Percentiles rank a stretch among this genome's conserved stretches.
phyloP scores from a whole-genome alignment of 805 yeast genomes.

The Candida pseudofarinosa region DNA sequence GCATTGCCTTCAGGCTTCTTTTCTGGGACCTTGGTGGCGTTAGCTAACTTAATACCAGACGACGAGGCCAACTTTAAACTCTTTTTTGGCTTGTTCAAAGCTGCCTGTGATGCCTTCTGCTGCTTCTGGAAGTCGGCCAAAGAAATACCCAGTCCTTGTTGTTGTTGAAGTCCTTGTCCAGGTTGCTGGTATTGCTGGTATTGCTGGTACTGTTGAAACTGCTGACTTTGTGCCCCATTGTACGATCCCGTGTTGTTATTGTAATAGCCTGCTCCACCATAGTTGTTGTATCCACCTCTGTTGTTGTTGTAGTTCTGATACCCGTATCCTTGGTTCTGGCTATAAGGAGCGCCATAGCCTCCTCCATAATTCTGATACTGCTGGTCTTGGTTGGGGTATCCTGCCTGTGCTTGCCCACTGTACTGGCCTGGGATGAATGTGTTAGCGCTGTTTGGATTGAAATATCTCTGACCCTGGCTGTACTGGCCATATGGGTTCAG shows the following conservation, averaged over 20 bases:
- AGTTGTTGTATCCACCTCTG: slow-evolving; percentile 23
- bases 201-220: slow-evolving; percentile 18
- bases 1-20: slow-evolving; percentile 21
- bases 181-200: slow-evolving; percentile 21
- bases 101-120: slow-evolving; percentile 41
- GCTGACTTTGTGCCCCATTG: slow-evolving; percentile 7
- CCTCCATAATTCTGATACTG: slow-evolving; percentile 20
- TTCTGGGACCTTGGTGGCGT: slow-evolving; percentile 40
- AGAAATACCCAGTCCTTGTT: slow-evolving; percentile 47
- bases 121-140: slow-evolving; percentile 80
- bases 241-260: slow-evolving; percentile 15
- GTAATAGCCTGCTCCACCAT: slow-evolving; percentile 19
- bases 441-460: slow-evolving; percentile 48
- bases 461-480: slow-evolving; percentile 16
- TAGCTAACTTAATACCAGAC: slow-evolving; percentile 61
- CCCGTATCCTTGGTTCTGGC: slow-evolving; percentile 5
- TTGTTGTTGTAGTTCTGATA: slow-evolving; percentile 14
- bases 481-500: slow-evolving; percentile 21
- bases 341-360: slow-evolving; percentile 11
- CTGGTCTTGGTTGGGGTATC: slow-evolving; percentile 15
- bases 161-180: slow-evolving; percentile 22
- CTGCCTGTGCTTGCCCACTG: slow-evolving; percentile 12
- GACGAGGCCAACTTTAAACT: slow-evolving; percentile 64
- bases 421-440: slow-evolving; percentile 44
- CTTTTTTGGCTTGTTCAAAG: slow-evolving; percentile 55